These are phyloP conservation scores for Sphaerostilbella broomeana DNA, from an alignment of 2,329 filamentous ascomycete genomes.

Conservation along the genomic window DNA sequence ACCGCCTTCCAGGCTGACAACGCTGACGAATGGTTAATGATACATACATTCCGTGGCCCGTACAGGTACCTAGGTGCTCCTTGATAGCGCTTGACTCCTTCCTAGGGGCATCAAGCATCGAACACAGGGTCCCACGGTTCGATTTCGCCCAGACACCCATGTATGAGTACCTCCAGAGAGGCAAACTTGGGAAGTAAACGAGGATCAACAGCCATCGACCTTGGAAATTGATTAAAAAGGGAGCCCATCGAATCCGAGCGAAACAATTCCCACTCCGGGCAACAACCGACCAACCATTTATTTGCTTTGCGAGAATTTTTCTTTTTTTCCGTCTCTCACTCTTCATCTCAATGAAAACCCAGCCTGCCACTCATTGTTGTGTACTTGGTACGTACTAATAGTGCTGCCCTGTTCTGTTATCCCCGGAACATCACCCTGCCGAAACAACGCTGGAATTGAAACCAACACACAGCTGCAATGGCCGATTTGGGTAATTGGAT, in stretches of 20 bases:
- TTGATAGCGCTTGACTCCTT: not conserved
- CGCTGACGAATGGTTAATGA: slow-evolving; percentile 7
- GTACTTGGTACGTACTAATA: not conserved
- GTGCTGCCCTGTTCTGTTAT: not conserved
- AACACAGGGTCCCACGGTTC: not conserved
- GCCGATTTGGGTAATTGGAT: no score
- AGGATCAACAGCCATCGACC: not conserved
- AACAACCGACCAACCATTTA: not conserved
- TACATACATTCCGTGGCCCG: no score
- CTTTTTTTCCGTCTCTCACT: no score
- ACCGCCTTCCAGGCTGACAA: slow-evolving; percentile 5
- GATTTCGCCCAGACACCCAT: not conserved
- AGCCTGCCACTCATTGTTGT: not conserved
- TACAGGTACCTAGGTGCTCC: not conserved
- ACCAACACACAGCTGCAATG: no score
- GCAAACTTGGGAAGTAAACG: not conserved
- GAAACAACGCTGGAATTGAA: not conserved
- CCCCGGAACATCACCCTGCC: not conserved
- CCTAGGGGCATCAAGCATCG: no score
- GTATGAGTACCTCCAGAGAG: not conserved
- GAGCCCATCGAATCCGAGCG: not conserved
- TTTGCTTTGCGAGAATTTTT: no score
- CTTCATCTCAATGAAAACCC: not conserved
- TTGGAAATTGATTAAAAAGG: not conserved
- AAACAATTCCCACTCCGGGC: not conserved